These are phyloP conservation scores for Rhizopogon sp. DNA, from an alignment of 768 basidiomycete genomes.

Conservation along the genomic window DNA sequence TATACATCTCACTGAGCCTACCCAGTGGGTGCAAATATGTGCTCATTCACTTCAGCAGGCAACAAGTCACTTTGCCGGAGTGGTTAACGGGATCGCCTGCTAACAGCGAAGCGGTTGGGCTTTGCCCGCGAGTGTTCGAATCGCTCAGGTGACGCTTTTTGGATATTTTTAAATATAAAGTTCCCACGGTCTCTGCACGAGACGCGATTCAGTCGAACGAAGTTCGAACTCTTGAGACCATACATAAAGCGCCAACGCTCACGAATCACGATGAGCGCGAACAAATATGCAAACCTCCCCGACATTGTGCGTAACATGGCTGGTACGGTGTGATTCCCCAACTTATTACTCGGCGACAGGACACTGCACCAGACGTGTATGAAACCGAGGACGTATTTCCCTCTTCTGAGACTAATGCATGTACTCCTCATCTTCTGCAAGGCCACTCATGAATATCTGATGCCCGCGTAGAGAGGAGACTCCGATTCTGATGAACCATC, in stretches of 20 bases:
- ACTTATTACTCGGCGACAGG: conserved; percentile 39
- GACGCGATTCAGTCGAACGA: too few species aligned
- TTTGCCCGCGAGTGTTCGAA: conserved; percentile 61
- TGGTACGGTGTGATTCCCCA: neutral
- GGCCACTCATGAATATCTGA: conserved; percentile 1
- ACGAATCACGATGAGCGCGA: conserved; percentile 43
- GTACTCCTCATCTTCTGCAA: conserved; percentile 14
- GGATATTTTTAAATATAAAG: too few species aligned
- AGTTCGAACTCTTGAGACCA: too few species aligned
- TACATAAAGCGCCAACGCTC: too few species aligned
- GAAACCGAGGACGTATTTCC: conserved; percentile 82
- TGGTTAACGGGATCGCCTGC: conserved; percentile 88
- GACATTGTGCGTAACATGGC: conserved; percentile 65
- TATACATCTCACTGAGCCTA: too few species aligned
- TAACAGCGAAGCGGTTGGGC: conserved; percentile 52
- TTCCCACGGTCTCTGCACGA: too few species aligned
- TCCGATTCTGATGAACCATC: conserved; percentile 62
- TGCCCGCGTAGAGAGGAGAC: conserved; percentile 46
- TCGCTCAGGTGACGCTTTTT: conserved; percentile 52
- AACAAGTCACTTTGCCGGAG: conserved; percentile 84
- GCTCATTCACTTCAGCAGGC: too few species aligned
- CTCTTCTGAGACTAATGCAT: conserved; percentile 45
- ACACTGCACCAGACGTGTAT: conserved; percentile 88
- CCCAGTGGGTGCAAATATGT: too few species aligned
- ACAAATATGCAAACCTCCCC: conserved; percentile 87